Conservation (phyloP, 2,329 filamentous ascomycete genomes). For the Talaromyces sp. region DNA sequence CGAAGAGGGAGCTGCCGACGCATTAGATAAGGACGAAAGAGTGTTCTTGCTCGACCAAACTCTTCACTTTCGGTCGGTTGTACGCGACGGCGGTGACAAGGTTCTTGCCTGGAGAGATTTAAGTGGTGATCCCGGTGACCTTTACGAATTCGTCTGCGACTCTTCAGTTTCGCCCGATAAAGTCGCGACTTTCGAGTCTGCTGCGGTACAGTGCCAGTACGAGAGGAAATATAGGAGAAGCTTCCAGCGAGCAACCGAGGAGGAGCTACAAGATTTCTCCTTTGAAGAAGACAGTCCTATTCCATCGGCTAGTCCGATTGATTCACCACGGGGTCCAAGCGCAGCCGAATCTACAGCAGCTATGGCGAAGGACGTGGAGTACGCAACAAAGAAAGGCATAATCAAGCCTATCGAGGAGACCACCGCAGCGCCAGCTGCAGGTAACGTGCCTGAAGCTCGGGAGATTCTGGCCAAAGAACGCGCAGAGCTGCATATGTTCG, state of each 20-base stretch:
- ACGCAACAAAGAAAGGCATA: slow-evolving; percentile 43
- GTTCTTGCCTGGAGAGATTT: slow-evolving; percentile 93
- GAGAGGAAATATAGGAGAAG: slow-evolving; percentile 88
- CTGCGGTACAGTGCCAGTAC: slow-evolving; percentile 92
- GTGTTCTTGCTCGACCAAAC: slow-evolving; percentile 92
- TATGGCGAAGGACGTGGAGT: slow-evolving; percentile 48
- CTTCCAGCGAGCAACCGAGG: slow-evolving; percentile 74
- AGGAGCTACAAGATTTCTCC: slow-evolving; percentile 77
- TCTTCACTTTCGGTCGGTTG: slow-evolving; percentile 81
- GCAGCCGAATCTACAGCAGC: slow-evolving; percentile 43
- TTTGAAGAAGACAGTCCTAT: slow-evolving; percentile 66
- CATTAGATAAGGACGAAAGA: slow-evolving; percentile 95
- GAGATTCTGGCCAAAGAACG: slow-evolving; percentile 73
- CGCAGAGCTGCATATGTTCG: slow-evolving; percentile 89
- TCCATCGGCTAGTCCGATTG: slow-evolving; percentile 58
- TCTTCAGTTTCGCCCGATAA: slow-evolving; percentile 65
- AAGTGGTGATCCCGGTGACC: slow-evolving; percentile 86
- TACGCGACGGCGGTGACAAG: slow-evolving; percentile 75
- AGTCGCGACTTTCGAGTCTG: slow-evolving; percentile 75
- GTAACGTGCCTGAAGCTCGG: slow-evolving; percentile 62
- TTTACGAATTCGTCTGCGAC: slow-evolving; percentile 99
- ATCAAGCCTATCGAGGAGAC: slow-evolving; percentile 45
- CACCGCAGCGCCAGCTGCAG: slow-evolving; percentile 61
- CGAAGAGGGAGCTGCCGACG: slow-evolving; percentile 74
- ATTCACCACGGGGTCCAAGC: slow-evolving; percentile 43